A percentile compares a stretch with the other conserved stretches of the same genome.
Evolutionary conservation across 148 eudicot species (phyloP).

Genomic region (Amaranthus palmeri): DNA sequence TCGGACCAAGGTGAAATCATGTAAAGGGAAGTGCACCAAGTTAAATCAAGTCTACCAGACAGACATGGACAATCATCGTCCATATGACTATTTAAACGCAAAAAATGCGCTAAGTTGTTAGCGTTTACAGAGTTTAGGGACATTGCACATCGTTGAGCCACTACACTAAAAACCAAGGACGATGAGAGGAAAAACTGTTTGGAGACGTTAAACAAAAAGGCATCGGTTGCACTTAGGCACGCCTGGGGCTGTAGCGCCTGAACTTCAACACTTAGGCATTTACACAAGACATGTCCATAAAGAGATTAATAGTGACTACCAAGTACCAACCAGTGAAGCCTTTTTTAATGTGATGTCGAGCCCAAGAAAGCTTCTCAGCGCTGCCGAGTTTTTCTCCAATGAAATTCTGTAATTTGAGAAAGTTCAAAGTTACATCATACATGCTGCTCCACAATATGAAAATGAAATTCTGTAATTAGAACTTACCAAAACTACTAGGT

Average conservation of each 20-base stretch:
- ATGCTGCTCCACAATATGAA: background rate
- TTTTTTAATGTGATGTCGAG: constrained; percentile 46
- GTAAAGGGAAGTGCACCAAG: background rate
- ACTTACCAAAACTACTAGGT: constrained; percentile 58
- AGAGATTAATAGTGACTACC: constrained; percentile 8
- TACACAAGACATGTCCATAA: background rate
- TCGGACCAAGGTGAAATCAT: background rate
- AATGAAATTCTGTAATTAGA: background rate
- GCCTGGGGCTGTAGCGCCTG: too few species aligned
- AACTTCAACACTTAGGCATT: too few species aligned
- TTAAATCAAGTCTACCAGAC: background rate
- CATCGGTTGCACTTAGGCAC: too few species aligned
- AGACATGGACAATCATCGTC: too few species aligned
- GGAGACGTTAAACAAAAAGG: too few species aligned
- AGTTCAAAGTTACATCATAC: constrained; percentile 7
- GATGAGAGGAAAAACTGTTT: too few species aligned
- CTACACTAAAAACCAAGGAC: too few species aligned
- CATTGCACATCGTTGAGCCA: too few species aligned
- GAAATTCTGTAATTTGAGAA: constrained; percentile 38
- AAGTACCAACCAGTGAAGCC: constrained; percentile 57
- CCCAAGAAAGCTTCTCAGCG: constrained; percentile 56
- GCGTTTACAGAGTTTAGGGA: too few species aligned
- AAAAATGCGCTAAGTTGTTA: background rate
- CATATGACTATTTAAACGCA: background rate
- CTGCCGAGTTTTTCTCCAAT: constrained; percentile 57